Evolutionary conservation across 2,329 filamentous ascomycete genomes (phyloP), one percentile per base, ranked within the genome.

Genomic region (Penicillium sp.): DNA sequence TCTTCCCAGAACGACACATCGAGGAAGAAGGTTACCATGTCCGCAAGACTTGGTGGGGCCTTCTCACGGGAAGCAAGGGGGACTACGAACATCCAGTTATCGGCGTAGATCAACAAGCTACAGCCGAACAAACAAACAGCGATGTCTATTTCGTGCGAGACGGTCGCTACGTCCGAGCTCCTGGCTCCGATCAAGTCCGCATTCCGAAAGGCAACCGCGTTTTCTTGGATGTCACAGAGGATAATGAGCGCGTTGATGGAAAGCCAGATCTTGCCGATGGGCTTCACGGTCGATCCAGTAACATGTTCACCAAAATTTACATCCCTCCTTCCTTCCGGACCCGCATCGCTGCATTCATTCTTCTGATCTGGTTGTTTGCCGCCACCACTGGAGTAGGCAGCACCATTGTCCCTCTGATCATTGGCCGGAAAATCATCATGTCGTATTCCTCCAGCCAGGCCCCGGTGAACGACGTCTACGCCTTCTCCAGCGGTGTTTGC

Each of bases 321-420:
- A 77, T 97, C 16, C 94, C 94, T 7, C 92, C 94, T 0, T 84
- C 85, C 74, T 97, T 99, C 77, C 84, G 88, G 9, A 68, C 86
- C 24, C 86, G 95, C 51, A 86, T 97, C 56, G 89, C 88, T 49
- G 76, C 90, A 3, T 97, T 99, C 74, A 92, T 97, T 61, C 75
- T 94, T 52, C 86, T 89, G 47, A 91, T 99, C 60, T 99, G 94
- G 94, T 71, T 92, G 32, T 97, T 99, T 75, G 93, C 93, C 18
- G 92, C 93, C 5, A 80, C 88, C 11, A 95, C 91, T 0, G 94
- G 94, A 22, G 86, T 97, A 54, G 85, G 88, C 60, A 85, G 90
- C 58, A 97, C 94, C 1, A 88, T 99, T 57, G 77, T 95, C 0
- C 95, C 94, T 0, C 82, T 99, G 4, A 80, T 96, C 6, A 86